phyloP scores from a whole-genome alignment of 257 asterid genomes.

The Plantago major region DNA sequence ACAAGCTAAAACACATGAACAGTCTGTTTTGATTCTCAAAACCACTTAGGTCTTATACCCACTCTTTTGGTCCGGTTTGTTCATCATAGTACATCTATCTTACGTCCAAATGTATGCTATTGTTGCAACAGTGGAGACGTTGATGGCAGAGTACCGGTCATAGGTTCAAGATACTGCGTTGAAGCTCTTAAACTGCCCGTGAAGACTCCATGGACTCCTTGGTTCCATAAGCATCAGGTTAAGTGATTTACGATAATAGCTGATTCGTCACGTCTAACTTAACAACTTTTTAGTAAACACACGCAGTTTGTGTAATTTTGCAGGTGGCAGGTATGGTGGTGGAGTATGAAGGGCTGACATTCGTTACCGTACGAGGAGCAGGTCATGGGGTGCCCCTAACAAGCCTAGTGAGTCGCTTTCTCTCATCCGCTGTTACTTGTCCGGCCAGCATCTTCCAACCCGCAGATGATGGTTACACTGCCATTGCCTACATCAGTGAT shows the following conservation, averaged over 20 bases:
- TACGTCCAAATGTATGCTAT: not conserved
- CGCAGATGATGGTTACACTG: constrained; percentile 28
- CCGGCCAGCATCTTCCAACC: constrained; percentile 42
- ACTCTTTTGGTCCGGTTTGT: not conserved
- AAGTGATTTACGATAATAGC: too few species aligned
- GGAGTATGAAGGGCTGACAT: constrained; percentile 12
- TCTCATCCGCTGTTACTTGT: constrained; percentile 55
- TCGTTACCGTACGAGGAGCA: constrained; percentile 16
- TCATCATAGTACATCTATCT: not conserved
- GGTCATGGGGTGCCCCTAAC: constrained; percentile 14
- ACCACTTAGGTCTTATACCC: too few species aligned
- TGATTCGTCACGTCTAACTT: too few species aligned
- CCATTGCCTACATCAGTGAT: too few species aligned
- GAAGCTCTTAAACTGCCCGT: constrained; percentile 6
- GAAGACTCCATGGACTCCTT: constrained; percentile 15
- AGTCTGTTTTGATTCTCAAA: too few species aligned
- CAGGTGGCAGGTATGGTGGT: constrained; percentile 11
- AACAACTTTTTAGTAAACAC: too few species aligned
- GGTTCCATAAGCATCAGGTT: constrained; percentile 15
- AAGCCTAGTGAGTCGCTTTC: constrained; percentile 40
- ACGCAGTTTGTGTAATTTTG: too few species aligned
- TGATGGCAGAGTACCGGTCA: constrained; percentile 18
- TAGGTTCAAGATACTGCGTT: constrained; percentile 12
- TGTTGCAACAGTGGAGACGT: constrained; percentile 18
- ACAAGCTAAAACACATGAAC: too few species aligned